Base-by-base conservation (phyloP, 768 basidiomycete genomes). In the Lactarius deliciosus region DNA sequence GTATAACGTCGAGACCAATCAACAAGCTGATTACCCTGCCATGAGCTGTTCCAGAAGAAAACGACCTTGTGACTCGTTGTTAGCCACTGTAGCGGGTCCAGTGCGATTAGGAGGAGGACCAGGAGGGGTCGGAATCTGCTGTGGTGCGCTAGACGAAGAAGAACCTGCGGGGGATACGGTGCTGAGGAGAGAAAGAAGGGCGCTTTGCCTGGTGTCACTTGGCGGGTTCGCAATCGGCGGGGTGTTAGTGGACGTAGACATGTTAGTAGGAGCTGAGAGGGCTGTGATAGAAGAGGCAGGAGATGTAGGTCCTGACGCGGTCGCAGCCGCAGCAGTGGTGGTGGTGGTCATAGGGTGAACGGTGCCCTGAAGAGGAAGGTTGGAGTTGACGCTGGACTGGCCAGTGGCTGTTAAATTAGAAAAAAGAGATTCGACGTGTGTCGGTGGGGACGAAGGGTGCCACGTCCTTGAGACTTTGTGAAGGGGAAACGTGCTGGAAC, bases 41-140 rank as follows among this genome's bases (percentile, higher is more conserved):
- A 94, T 90, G 66, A 94, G 79, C 74, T 92, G 89, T 70, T 94
- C 91, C 67, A 94, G 77, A 70, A 93, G 75, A 67, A 86, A 80
- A 77, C 92, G 91, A 64, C 88, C 87, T 74, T 90, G 89, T 0
- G 84, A 76, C 68, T 91, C 88, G 71, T 82, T 85, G 65, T 13
- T 74, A 68, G 82, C 84, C 15, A 83, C 79, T 5, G 86, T 83
- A 62, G 81, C 81, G 16, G 47, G 86, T 80, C 73, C 86, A 77
- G 68, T 82, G 80, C 20, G 83, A 82, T 72, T 73, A 13, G 86
- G 75, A 0, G 82, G 84, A 1, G 82, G 84, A 1, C 83, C 82
- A 30, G 90, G 90, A 13, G 89, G 89, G 0, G 88, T 87, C 15
- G 89, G 88, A 50, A 88, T 79, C 73, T 90, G 89, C 71, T 86